Base-by-base conservation (phyloP, 495 filamentous ascomycete species). In the Penicillium ucsense region DNA sequence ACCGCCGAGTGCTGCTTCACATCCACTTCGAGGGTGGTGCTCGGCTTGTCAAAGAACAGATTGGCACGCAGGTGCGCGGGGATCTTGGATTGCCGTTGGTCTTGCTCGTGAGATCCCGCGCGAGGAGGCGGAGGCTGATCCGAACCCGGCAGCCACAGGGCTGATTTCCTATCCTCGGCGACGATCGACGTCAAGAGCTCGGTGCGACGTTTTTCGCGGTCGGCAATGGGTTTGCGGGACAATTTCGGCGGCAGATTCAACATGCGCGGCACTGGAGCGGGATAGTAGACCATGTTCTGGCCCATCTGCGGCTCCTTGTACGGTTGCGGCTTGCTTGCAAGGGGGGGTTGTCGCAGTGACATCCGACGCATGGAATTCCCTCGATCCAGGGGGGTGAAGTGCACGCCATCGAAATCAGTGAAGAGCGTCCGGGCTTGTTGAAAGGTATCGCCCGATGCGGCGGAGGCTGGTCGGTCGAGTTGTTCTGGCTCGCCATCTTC, bases 381-480 rank as follows among this genome's bases (percentile, higher is more conserved):
- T 4, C 58, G 60, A 46, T 66, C 72, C 32, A 66, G 55, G 20
- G 72, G 76, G 30, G 80, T 70, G 60, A 80, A 90, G 65, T 98
- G 91, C 8, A 89, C 89, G 44, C 92, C 92, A 69, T 97, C 92
- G 57, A 98, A 98, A 61, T 95, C 88, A 7, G 76, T 78, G 71
- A 97, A 98, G 27, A 92, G 74, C 33, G 69, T 67, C 11, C 75
- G 70, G 2, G 81, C 81, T 60, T 90, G 80, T 12, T 83, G 81
- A 50, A 73, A 82, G 20, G 85, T 89, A 52, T 82, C 82, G 12
- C 62, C 73, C 6, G 88, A 89, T 3, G 76, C 82, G 12, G 82
- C 72, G 3, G 74, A 68, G 12, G 61, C 47, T 12, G 73, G 64
- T 29, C 72, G 61, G 43, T 64, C 55, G 5, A 68, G 55, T 41